Conservation (phyloP, 1,139 yeast genomes). For the Blastobotrys capitulatus region DNA sequence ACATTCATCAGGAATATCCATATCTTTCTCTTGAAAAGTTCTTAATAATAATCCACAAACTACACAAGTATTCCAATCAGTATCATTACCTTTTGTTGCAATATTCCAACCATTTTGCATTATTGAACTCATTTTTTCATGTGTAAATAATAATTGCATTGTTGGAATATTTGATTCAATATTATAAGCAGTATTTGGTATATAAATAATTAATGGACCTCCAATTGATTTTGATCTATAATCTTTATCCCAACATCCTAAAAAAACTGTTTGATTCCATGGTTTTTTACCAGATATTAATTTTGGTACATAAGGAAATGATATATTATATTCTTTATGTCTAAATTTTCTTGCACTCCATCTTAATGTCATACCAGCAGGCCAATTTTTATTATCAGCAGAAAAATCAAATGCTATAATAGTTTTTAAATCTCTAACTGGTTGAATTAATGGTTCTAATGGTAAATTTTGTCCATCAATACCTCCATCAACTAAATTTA, state of each 20-base stretch:
- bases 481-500: conserved; percentile 79
- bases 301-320: conserved; percentile 78
- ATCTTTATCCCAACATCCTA: conserved; percentile 59
- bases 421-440: conserved; percentile 66
- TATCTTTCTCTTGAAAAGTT: conserved; percentile 65
- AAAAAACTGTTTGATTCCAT: conserved; percentile 52
- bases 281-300: conserved; percentile 30
- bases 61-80: conserved; percentile 72
- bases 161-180: conserved; percentile 69
- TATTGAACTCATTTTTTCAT: conserved; percentile 53
- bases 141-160: conserved; percentile 58
- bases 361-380: conserved; percentile 63
- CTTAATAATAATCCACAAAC: conserved; percentile 87
- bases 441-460: conserved; percentile 66
- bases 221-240: conserved; percentile 11
- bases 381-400: conserved; percentile 53
- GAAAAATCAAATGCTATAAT: conserved; percentile 81
- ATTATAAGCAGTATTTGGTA: conserved; percentile 70
- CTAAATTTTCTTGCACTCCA: conserved; percentile 65
- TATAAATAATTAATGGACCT: conserved; percentile 76
- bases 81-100: conserved; percentile 64
- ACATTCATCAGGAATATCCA: conserved; percentile 63
- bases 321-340: conserved; percentile 20
- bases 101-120: conserved; percentile 78
- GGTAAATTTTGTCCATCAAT: conserved; percentile 73